phyloP scores from a whole-genome alignment of 495 filamentous ascomycete genomes.

The Podospora didyma region DNA sequence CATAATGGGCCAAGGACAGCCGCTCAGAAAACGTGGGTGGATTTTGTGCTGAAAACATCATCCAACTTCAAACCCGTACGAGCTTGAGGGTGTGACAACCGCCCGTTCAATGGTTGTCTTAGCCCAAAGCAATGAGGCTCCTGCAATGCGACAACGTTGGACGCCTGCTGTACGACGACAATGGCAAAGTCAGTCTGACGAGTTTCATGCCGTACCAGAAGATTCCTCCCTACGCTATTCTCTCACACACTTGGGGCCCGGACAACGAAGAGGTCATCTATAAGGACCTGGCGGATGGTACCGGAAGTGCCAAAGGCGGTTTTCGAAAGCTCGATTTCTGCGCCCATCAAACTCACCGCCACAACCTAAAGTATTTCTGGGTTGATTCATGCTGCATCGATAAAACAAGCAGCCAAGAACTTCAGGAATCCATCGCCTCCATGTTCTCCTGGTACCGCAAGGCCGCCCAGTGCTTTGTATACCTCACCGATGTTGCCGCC shows the following conservation, averaged over 20 bases:
- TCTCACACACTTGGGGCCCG: constrained; percentile 1
- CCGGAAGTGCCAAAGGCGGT: not conserved
- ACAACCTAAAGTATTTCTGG: constrained; percentile 1
- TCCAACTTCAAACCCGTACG: too few species aligned
- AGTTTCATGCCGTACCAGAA: too few species aligned
- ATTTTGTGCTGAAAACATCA: too few species aligned
- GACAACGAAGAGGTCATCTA: not conserved
- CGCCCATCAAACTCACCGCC: not conserved
- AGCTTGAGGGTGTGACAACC: too few species aligned
- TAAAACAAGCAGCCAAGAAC: not conserved
- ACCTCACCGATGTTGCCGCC: constrained; percentile 20
- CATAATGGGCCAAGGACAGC: too few species aligned
- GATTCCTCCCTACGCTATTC: not conserved
- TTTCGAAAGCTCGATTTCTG: not conserved
- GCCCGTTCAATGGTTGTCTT: too few species aligned
- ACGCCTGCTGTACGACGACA: too few species aligned
- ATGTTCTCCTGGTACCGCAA: constrained; percentile 30
- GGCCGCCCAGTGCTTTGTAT: constrained; percentile 25
- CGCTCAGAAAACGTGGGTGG: too few species aligned
- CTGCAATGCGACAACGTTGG: too few species aligned
- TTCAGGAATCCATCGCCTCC: constrained; percentile 7
- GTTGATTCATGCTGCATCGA: constrained; percentile 8
- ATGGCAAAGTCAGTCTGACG: too few species aligned
- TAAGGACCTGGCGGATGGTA: not conserved
- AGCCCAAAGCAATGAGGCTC: too few species aligned